phyloP scores from a whole-genome alignment of 352 stramenopile species.

The Globisporangium megalacanthum region DNA sequence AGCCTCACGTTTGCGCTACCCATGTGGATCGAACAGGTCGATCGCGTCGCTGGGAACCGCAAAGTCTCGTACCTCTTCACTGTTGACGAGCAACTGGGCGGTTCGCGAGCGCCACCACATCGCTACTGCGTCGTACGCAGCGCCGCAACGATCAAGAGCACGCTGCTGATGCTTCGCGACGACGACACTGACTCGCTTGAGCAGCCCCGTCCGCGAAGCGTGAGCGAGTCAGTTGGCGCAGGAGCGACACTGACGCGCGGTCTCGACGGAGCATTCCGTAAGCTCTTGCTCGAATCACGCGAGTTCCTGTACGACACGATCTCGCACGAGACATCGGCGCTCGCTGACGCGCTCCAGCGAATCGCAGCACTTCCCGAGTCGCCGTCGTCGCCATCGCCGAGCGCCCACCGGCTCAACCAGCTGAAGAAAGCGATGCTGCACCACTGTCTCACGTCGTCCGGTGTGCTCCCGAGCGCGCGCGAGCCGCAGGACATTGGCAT shows the following conservation, averaged over 20 bases:
- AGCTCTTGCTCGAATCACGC: conserved; percentile 48
- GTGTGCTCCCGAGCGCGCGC: conserved; percentile 28
- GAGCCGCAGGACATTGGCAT: conserved; percentile 58
- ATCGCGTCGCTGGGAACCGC: conserved; percentile 42
- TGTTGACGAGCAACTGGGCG: conserved; percentile 26
- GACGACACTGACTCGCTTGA: conserved; percentile 12
- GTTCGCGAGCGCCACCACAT: neutral
- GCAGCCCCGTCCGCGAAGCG: conserved; percentile 29
- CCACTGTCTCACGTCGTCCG: conserved; percentile 53
- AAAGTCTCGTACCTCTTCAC: conserved; percentile 67
- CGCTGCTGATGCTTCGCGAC: conserved; percentile 36
- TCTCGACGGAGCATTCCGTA: conserved; percentile 30
- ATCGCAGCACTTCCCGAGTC: conserved; percentile 16
- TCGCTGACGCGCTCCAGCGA: conserved; percentile 37
- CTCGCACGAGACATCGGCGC: conserved; percentile 37
- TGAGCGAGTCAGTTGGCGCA: conserved; percentile 12
- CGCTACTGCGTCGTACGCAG: conserved; percentile 41
- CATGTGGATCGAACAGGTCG: conserved; percentile 72
- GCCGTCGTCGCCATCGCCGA: conserved; percentile 16
- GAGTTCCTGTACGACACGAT: conserved; percentile 70
- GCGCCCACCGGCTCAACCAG: conserved; percentile 10
- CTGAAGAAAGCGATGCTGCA: conserved; percentile 46
- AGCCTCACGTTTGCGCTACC: conserved; percentile 48
- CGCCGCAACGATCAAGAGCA: conserved; percentile 56
- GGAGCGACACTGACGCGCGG: conserved; percentile 8